Evolutionary conservation across 2,329 filamentous ascomycete genomes (phyloP).

Genomic region (Cladosporium sp.): DNA sequence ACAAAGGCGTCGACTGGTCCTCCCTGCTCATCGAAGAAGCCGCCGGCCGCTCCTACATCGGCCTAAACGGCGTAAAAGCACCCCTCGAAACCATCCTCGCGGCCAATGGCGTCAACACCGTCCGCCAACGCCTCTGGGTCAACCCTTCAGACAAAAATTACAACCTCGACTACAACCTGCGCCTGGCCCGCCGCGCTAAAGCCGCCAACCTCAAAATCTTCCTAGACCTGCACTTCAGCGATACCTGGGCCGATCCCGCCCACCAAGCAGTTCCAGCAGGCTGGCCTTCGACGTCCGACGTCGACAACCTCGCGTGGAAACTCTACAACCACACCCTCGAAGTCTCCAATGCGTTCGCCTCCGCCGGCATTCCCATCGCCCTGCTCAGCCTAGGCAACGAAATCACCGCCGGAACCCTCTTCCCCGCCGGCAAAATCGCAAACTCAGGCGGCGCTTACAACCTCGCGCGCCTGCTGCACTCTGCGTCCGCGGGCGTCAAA

Average conservation of each 20-base stretch:
- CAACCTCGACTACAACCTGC: conserved; percentile 37
- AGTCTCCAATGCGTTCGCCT: conserved; percentile 43
- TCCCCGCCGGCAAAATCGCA: conserved; percentile 35
- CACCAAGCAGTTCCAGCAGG: conserved; percentile 35
- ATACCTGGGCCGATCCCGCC: conserved; percentile 40
- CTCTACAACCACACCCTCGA: conserved; percentile 36
- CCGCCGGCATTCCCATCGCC: conserved; percentile 39
- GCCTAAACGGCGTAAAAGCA: conserved; percentile 31
- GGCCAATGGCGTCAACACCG: conserved; percentile 28
- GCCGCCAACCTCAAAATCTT: conserved; percentile 35
- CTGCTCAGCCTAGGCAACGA: conserved; percentile 44
- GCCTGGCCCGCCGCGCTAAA: conserved; percentile 36
- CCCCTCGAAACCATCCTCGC: conserved; percentile 31
- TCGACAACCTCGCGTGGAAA: conserved; percentile 34
- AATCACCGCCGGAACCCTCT: conserved; percentile 39
- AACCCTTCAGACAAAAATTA: conserved; percentile 32
- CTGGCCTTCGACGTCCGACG: conserved; percentile 31
- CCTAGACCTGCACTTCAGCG: conserved; percentile 38
- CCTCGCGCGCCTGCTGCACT: conserved; percentile 36
- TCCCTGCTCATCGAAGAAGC: conserved; percentile 39
- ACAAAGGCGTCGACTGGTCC: conserved; percentile 41
- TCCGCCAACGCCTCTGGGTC: conserved; percentile 35
- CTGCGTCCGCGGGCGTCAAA: conserved; percentile 33
- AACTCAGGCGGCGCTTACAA: conserved; percentile 32
- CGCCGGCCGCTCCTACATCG: conserved; percentile 37